Evolutionary conservation across 176 grass and related monocot genomes (phyloP).

Genomic region (Oryza nivara): DNA sequence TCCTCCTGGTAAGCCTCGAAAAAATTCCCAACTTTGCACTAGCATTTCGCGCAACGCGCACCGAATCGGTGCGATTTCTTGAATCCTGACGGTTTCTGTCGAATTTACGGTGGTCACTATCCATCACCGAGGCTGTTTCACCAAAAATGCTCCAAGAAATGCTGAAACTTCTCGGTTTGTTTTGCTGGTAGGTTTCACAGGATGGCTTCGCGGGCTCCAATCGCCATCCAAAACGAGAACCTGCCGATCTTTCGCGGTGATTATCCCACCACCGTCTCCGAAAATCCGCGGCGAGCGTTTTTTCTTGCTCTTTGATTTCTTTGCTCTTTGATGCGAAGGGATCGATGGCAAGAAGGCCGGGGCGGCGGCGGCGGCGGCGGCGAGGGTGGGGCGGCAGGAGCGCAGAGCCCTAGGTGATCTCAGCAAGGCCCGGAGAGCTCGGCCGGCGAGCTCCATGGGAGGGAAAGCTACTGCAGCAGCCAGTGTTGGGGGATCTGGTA

Average conservation of each 20-base stretch:
- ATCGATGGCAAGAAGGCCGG: conserved; percentile 39
- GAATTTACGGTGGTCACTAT: not conserved
- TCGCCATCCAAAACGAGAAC: conserved; percentile 32
- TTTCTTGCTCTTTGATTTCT: not conserved
- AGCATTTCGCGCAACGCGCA: not conserved
- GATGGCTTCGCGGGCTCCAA: conserved; percentile 5
- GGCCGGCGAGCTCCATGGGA: not conserved
- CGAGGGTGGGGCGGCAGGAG: conserved; percentile 9
- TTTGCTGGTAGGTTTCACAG: not conserved
- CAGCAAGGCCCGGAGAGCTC: conserved; percentile 5
- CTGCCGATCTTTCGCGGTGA: conserved; percentile 33
- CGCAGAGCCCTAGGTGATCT: conserved; percentile 30
- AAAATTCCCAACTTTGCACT: not conserved
- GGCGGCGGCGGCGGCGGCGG: not conserved
- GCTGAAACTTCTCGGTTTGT: not conserved
- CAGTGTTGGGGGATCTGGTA: not conserved
- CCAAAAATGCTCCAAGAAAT: not conserved
- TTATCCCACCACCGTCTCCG: not conserved
- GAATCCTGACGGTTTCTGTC: not conserved
- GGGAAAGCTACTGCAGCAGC: not conserved
- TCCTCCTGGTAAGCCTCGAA: not conserved
- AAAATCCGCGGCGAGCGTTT: not conserved
- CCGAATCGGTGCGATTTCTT: not conserved
- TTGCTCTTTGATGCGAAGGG: conserved; percentile 7
- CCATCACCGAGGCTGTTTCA: not conserved